A percentile compares a stretch with the other conserved stretches of the same genome.
Conservation (phyloP, 257 asterid genomes). For the Solanum tarapatanum region DNA sequence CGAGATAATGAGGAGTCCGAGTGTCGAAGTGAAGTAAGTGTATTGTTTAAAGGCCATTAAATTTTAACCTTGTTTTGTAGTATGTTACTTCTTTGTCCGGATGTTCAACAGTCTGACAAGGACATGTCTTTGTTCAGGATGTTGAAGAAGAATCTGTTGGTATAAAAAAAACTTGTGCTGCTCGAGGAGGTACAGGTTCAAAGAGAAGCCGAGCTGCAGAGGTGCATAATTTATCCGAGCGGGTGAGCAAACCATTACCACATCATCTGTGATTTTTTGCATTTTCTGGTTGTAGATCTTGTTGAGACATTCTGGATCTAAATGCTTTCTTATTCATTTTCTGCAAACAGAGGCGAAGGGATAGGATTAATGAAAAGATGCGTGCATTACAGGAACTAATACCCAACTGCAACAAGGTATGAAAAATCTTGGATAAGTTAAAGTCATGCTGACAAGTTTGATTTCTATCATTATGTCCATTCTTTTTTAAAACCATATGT, state of each 20-base stretch:
- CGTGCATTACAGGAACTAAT: constrained; percentile 93
- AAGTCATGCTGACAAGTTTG: neutral
- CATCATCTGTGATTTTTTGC: neutral
- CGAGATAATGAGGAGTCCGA: constrained; percentile 58
- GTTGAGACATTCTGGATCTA: neutral
- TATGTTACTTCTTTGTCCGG: neutral
- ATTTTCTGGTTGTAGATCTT: neutral
- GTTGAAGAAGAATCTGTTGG: constrained; percentile 60
- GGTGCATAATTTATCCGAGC: constrained; percentile 92
- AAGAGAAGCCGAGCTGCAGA: constrained; percentile 97
- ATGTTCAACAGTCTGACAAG: neutral
- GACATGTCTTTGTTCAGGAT: constrained; percentile 41
- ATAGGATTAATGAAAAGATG: constrained; percentile 94
- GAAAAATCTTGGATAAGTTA: neutral
- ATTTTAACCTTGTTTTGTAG: neutral
- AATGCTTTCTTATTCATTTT: constrained; percentile 3
- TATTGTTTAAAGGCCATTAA: neutral
- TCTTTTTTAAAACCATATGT: neutral
- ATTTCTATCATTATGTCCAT: neutral
- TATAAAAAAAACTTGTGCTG: constrained; percentile 27
- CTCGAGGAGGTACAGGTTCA: constrained; percentile 48
- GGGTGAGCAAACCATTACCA: constrained; percentile 47
- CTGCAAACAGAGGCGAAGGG: constrained; percentile 73
- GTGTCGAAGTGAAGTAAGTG: constrained; percentile 69
- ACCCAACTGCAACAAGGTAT: constrained; percentile 97